Base-by-base conservation (phyloP, 2,329 filamentous ascomycete species). In the Claviceps cyperi region DNA sequence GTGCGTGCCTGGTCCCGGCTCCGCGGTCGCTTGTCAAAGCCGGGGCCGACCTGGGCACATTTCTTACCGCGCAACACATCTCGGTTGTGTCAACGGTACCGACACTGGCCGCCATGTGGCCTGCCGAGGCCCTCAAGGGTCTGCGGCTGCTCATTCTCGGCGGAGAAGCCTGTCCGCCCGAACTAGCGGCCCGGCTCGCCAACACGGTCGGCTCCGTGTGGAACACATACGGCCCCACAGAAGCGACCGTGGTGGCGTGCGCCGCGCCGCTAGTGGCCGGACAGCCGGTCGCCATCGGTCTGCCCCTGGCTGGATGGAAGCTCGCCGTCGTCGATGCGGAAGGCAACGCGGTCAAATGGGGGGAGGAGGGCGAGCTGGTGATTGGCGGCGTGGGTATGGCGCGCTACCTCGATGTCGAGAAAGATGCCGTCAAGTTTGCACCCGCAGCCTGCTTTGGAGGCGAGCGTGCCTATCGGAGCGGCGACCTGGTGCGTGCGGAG, bases 271-370 rank as follows among this genome's bases (percentile, higher is more conserved):
- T 58, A 11, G 47, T 41, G 3, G 51, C 52, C 48, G 55, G 53
- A 24, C 48, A 54, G 46, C 45, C 52, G 39, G 54, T 58, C 5
- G 49, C 52, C 28, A 58, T 58, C 46, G 56, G 56, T 7, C 52
- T 58, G 5, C 56, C 56, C 13, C 53, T 58, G 11, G 53, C 51
- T 22, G 56, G 56, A 1, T 58, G 56, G 56, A 53, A 54, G 38
- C 51, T 58, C n/a, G 56, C 56, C 49, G 56, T 58, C 14, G 55
- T 56, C 55, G 71, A 66, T 35, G 57, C 60, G 9, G 66, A 72
- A 50, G 70, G 69, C 2, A 65, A 72, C 48, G 65, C 69, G n/a
- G 60, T 73, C 13, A 64, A 66, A 22, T 59, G 66, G 56, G 56
- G 56, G 15, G 50, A 58, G 37, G 54, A 55, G 39, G 56, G 56